phyloP scores from a whole-genome alignment of 2,329 filamentous ascomycete species.

The Aspergillus japonicus region DNA sequence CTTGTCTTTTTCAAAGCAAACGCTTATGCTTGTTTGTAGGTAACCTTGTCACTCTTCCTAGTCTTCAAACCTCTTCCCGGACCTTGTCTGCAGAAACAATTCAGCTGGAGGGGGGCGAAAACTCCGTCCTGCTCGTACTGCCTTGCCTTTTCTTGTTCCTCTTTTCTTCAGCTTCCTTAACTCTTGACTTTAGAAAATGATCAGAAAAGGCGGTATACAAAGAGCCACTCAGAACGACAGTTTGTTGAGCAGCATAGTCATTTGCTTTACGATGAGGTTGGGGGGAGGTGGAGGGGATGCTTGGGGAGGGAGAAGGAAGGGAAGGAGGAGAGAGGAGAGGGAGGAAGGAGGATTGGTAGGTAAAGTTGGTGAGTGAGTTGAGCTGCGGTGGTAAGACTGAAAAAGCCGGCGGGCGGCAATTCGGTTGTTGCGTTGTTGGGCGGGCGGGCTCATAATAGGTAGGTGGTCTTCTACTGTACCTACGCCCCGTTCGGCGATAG shows the following conservation, averaged over 20 bases:
- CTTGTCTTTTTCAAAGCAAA: conserved; percentile 3
- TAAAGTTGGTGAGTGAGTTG: conserved; percentile 11
- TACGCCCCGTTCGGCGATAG: conserved; percentile 18
- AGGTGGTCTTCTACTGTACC: not conserved
- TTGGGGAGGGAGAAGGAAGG: conserved; percentile 13
- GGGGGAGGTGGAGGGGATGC: conserved; percentile 9
- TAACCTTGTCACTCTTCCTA: conserved; percentile 19
- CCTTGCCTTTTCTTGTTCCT: not conserved
- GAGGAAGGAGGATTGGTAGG: conserved; percentile 12
- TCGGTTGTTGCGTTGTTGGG: conserved; percentile 19
- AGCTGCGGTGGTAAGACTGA: conserved; percentile 25
- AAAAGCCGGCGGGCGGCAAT: conserved; percentile 19
- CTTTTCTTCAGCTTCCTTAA: conserved; percentile 7
- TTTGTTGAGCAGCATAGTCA: conserved; percentile 34
- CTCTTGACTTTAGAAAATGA: conserved; percentile 30
- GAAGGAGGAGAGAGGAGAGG: conserved; percentile 11
- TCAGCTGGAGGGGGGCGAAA: conserved; percentile 10
- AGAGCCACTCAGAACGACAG: conserved; percentile 33
- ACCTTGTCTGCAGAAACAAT: conserved; percentile 8
- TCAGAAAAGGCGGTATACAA: conserved; percentile 36
- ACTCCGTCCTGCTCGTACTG: conserved; percentile 7
- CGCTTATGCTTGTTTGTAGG: conserved; percentile 10
- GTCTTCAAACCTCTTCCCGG: conserved; percentile 12
- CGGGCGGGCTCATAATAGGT: too few species aligned
- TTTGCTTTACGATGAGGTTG: conserved; percentile 39